Base-by-base conservation (phyloP, 192 early-diverging fungal species). In the Chytriomyces hyalinus region DNA sequence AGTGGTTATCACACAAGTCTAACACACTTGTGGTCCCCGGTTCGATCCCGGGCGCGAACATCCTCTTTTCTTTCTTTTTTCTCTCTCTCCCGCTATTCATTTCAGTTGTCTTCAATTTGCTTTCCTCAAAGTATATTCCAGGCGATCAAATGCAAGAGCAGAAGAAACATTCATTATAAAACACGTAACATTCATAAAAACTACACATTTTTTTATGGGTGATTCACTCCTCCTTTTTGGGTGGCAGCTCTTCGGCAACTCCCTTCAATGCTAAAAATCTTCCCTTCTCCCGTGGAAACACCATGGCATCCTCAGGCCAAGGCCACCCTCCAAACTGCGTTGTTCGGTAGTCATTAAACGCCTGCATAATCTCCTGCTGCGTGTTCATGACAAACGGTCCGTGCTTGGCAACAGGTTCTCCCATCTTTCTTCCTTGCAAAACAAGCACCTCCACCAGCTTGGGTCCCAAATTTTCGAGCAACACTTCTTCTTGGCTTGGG, bases 331-430 rank as follows among this genome's bases (percentile, higher is more conserved):
- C 79, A 67, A 80, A 80, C 46, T 70, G 59, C 10, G 79, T 80
- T 20, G 51, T 9, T 11, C 73, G 28, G 61, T 80, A 80, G 11
- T 80, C 78, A 13, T 6, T 15, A 43, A 82, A 75, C 11, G 68
- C 68, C 53, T 79, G 28, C 15, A 20, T 64, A 70, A 89, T 89
- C 75, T 89, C 87, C 10, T 85, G 73, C 62, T 78, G 78, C n/a
- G 80, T 80, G 73, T 90, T 90, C 87, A 85, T 86, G 22, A 90
- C 88, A 76, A 90, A 90, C 0, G 88, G 88, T 2, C 88, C 88
- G 53, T 89, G 85, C 67, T 88, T 85, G 0, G 82, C 86, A 60
- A 90, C 80, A 5, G 88, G 88, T 69, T 90, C 88, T 46, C 69
- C 79, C 22, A 90, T 74, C 2, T 86, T 86, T 65, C 83, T 67